A percentile compares a stretch with the other conserved stretches of the same genome.
Conservation (phyloP, 1,284 basidiomycete species). For the Tylopilus orsonianus region DNA sequence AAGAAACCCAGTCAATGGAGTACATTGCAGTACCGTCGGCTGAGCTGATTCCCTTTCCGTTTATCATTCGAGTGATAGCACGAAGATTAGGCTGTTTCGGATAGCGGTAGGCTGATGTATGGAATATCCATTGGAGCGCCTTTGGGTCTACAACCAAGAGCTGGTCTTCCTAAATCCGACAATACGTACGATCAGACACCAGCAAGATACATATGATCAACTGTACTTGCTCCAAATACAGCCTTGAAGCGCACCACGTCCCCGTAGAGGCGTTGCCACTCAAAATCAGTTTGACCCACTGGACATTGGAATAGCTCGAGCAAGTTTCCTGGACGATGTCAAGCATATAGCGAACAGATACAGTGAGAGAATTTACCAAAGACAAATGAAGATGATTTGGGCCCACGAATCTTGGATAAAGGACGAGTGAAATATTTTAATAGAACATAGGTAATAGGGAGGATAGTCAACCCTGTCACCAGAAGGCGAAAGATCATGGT, state of each 20-base stretch:
- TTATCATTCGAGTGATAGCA: conserved; percentile 31
- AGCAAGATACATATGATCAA: neutral
- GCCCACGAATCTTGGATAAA: conserved; percentile 33
- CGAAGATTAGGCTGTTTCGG: conserved; percentile 38
- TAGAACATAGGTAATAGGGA: conserved; percentile 20
- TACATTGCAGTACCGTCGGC: conserved; percentile 37
- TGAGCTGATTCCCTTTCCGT: conserved; percentile 40
- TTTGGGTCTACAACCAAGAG: conserved; percentile 40
- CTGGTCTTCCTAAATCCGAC: conserved; percentile 21
- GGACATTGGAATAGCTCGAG: conserved; percentile 25
- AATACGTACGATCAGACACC: neutral
- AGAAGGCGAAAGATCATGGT: conserved; percentile 13
- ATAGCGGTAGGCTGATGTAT: conserved; percentile 40
- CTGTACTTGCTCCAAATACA: conserved; percentile 23
- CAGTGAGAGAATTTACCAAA: conserved; percentile 24
- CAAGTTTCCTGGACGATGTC: conserved; percentile 24
- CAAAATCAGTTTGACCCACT: conserved; percentile 28
- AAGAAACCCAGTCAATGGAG: neutral
- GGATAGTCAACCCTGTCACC: conserved; percentile 3
- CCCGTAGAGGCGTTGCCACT: conserved; percentile 34
- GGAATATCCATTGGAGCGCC: conserved; percentile 42
- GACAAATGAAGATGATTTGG: conserved; percentile 32
- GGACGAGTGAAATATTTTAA: conserved; percentile 15
- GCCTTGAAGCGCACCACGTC: conserved; percentile 30
- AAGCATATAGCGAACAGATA: neutral